These are phyloP conservation scores for Plantago lanceolata DNA, from an alignment of 305 asterid species.

Conservation along the genomic window DNA sequence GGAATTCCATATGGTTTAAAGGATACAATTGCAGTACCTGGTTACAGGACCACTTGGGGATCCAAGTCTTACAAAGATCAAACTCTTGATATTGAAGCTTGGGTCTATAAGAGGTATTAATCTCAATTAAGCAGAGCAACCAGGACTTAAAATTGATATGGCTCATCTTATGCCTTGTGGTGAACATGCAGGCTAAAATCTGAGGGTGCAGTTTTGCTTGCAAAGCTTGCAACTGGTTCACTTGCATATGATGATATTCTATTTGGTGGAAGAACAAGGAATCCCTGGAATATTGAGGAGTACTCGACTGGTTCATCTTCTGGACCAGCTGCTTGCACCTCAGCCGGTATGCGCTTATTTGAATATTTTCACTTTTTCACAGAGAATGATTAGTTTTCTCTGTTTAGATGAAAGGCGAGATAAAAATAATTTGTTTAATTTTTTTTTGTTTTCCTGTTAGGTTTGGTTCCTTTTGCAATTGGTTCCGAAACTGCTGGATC, in stretches of 20 bases:
- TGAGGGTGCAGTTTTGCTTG: conserved; percentile 86
- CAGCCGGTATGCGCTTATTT: conserved; percentile 53
- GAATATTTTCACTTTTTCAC: background rate
- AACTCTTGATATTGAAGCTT: conserved; percentile 78
- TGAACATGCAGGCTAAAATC: conserved; percentile 56
- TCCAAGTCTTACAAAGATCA: conserved; percentile 66
- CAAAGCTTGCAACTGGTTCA: conserved; percentile 81
- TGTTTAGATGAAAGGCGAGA: background rate
- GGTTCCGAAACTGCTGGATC: conserved; percentile 97
- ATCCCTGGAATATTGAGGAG: conserved; percentile 93
- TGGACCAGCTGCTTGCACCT: conserved; percentile 90
- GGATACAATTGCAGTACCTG: conserved; percentile 85
- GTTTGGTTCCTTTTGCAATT: conserved; percentile 80
- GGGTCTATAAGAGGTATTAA: conserved; percentile 83
- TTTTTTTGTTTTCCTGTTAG: conserved; percentile 27
- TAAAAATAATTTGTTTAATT: background rate
- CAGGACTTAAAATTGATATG: conserved; percentile 1
- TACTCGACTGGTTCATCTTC: conserved; percentile 92
- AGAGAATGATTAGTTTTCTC: background rate
- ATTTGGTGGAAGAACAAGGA: conserved; percentile 92
- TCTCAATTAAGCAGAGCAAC: background rate
- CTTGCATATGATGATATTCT: conserved; percentile 90
- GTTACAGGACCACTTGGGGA: conserved; percentile 92
- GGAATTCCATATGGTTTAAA: conserved; percentile 96
- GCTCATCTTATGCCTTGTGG: conserved; percentile 6